phyloP scores from a whole-genome alignment of 805 yeast species.

The Saturnispora quitensis region DNA sequence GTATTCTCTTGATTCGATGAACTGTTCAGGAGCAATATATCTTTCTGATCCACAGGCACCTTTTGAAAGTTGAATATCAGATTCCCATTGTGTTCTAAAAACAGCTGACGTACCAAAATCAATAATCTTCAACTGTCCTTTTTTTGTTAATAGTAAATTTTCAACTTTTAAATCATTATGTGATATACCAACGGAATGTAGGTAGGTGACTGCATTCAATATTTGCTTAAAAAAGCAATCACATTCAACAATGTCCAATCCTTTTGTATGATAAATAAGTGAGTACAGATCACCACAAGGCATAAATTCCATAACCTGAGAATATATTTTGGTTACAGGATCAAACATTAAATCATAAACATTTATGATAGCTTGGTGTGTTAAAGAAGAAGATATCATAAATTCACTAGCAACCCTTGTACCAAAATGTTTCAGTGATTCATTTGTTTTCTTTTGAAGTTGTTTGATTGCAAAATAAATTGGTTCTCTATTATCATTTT shows the following conservation, averaged over 20 bases:
- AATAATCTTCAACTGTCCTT: conserved; percentile 60
- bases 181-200: conserved; percentile 89
- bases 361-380: conserved; percentile 66
- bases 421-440: conserved; percentile 46
- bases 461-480: conserved; percentile 68
- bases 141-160: conserved; percentile 59
- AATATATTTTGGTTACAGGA: conserved; percentile 56
- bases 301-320: conserved; percentile 93
- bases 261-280: conserved; percentile 42
- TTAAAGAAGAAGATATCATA: conserved; percentile 71
- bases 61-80: conserved; percentile 50
- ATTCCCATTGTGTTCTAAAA: conserved; percentile 85
- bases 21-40: conserved; percentile 90
- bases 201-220: conserved; percentile 68
- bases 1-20: conserved; percentile 40
- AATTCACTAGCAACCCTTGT: conserved; percentile 83
- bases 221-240: conserved; percentile 89
- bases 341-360: conserved; percentile 76
- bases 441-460: conserved; percentile 52
- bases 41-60: conserved; percentile 90
- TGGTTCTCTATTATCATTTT: conserved; percentile 33
- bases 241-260: conserved; percentile 56
- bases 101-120: conserved; percentile 93
- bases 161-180: conserved; percentile 92
- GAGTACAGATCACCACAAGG: conserved; percentile 77